phyloP scores from a whole-genome alignment of 345 rosid species.

The Eucalyptus tenuipes region DNA sequence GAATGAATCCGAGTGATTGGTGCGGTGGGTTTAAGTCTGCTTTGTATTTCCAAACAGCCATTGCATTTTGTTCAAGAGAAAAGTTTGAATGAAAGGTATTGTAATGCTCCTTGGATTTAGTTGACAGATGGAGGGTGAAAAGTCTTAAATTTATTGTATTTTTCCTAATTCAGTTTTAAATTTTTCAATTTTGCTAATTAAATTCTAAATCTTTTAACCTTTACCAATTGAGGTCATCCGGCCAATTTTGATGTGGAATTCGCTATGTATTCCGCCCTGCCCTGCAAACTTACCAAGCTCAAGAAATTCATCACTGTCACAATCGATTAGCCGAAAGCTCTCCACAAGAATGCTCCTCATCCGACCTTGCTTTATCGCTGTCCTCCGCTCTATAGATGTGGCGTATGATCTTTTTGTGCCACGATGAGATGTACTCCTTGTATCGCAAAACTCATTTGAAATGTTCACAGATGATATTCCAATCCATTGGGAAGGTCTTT shows the following conservation, averaged over 20 bases:
- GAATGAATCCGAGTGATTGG: background rate
- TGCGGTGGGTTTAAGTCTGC: background rate
- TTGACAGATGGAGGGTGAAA: fast-evolving
- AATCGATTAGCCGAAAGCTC: slow-evolving; percentile 9
- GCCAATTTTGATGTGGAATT: no score
- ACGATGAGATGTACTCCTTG: background rate
- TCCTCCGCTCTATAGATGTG: background rate
- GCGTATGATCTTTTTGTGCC: background rate
- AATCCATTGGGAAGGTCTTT: slow-evolving; percentile 13
- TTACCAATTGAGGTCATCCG: fast-evolving
- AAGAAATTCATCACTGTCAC: background rate
- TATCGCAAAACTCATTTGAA: background rate
- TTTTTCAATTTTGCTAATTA: fast-evolving
- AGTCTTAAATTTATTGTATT: no score
- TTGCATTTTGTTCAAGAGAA: background rate
- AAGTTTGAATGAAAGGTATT: background rate
- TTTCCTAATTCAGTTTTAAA: fast-evolving
- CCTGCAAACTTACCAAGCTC: slow-evolving; percentile 7
- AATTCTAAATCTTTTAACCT: no score
- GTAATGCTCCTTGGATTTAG: background rate
- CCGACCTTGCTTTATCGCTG: slow-evolving; percentile 4
- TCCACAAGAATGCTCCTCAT: slow-evolving; percentile 1
- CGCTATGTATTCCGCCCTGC: background rate
- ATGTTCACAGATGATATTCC: slow-evolving; percentile 4
- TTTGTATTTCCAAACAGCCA: background rate